A percentile compares a stretch with the other conserved stretches of the same genome.
These are phyloP conservation scores for Corymbia calophylla DNA, from an alignment of 441 rosid species.

Conservation along the genomic window DNA sequence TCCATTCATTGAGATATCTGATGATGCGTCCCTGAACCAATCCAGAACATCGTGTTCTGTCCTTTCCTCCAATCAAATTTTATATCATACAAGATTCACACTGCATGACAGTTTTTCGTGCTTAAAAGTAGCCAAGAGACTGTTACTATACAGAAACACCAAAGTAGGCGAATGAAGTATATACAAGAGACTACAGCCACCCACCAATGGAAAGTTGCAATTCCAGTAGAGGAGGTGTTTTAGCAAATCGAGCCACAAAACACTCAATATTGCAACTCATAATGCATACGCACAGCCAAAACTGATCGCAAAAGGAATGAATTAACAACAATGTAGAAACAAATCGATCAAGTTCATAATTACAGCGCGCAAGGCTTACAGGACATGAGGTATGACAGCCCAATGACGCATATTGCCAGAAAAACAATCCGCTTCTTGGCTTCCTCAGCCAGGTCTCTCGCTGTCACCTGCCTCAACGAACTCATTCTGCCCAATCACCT, in stretches of 20 bases:
- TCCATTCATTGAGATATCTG: not conserved
- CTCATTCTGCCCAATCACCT: constrained; percentile 35
- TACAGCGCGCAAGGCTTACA: constrained; percentile 34
- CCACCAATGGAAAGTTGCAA: not conserved
- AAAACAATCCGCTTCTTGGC: constrained; percentile 90
- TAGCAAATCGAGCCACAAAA: not conserved
- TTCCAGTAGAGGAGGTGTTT: not conserved
- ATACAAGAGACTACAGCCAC: not conserved
- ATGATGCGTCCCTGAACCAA: not conserved
- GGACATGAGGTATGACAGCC: constrained; percentile 91
- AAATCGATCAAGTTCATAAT: not conserved
- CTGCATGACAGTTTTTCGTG: not conserved
- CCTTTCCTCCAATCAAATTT: not conserved
- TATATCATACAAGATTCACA: not conserved
- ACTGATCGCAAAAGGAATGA: not conserved
- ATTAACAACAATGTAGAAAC: not conserved
- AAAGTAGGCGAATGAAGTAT: not conserved
- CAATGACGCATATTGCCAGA: constrained; percentile 80
- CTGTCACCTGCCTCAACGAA: constrained; percentile 52
- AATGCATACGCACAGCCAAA: not conserved
- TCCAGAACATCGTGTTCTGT: not conserved
- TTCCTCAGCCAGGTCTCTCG: constrained; percentile 86
- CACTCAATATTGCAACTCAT: not conserved
- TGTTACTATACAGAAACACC: not conserved
- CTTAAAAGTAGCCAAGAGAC: not conserved